Percentiles rank a stretch among this genome's conserved stretches.
phyloP scores from a whole-genome alignment of 352 stramenopile species.

The Globisporangium ultimum region DNA sequence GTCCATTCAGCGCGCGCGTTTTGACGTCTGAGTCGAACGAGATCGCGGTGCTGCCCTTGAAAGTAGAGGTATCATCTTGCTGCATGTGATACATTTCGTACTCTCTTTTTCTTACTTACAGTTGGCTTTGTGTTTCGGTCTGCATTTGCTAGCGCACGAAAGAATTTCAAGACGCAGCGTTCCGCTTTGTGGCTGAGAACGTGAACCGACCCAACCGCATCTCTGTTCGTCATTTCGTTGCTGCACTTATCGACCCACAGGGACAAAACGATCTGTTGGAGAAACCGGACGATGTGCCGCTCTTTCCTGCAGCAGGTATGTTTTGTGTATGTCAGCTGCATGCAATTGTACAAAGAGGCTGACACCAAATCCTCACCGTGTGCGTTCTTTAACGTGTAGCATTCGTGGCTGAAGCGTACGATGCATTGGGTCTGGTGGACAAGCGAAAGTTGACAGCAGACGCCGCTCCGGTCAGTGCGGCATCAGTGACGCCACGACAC shows the following conservation, averaged over 20 bases:
- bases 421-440: slow-evolving; percentile 58
- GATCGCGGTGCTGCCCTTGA: slow-evolving; percentile 77
- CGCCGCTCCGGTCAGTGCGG: slow-evolving; percentile 24
- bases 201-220: slow-evolving; percentile 54
- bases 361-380: background rate
- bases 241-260: slow-evolving; percentile 41
- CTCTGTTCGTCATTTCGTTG: slow-evolving; percentile 51
- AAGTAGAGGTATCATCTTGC: slow-evolving; percentile 26
- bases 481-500: slow-evolving; percentile 45
- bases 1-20: slow-evolving; percentile 72
- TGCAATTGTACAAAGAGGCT: background rate
- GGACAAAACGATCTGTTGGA: slow-evolving; percentile 6
- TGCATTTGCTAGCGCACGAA: slow-evolving; percentile 39
- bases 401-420: slow-evolving; percentile 66
- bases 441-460: slow-evolving; percentile 28
- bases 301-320: slow-evolving; percentile 53
- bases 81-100: background rate
- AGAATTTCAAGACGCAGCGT: slow-evolving; percentile 55
- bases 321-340: background rate
- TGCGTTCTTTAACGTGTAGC: slow-evolving; percentile 19
- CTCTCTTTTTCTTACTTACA: no score
- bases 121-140: background rate
- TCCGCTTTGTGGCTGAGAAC: slow-evolving; percentile 54
- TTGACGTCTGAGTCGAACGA: slow-evolving; percentile 67
- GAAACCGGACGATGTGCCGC: slow-evolving; percentile 1